Evolutionary conservation across 23 red algal species (phyloP).

Genomic region (Agarophyton chilense): DNA sequence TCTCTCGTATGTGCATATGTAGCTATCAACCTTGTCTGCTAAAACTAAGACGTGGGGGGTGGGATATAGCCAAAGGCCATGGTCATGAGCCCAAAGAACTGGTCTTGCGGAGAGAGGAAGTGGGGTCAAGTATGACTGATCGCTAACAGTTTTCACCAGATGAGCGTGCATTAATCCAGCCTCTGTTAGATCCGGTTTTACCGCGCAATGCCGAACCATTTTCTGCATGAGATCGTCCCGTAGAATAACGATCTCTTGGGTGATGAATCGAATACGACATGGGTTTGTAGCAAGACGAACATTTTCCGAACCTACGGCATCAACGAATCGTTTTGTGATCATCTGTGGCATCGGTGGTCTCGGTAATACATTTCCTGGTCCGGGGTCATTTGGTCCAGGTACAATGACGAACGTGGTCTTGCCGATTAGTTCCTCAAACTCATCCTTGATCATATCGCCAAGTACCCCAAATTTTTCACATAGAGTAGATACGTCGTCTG

Average conservation of each 20-base stretch:
- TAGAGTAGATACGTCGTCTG: slow-evolving; percentile 64
- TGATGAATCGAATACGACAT: slow-evolving; percentile 68
- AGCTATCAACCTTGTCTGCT: slow-evolving; percentile 72
- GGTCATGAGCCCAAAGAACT: slow-evolving; percentile 80
- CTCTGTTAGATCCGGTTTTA: slow-evolving; percentile 47
- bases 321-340: slow-evolving; percentile 58
- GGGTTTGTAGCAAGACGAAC: slow-evolving; percentile 68
- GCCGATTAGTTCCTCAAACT: slow-evolving; percentile 56
- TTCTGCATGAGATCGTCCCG: slow-evolving; percentile 84
- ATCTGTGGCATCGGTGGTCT: slow-evolving; percentile 64
- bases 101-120: slow-evolving; percentile 61
- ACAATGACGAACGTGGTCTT: slow-evolving; percentile 74
- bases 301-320: slow-evolving; percentile 29
- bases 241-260: slow-evolving; percentile 73
- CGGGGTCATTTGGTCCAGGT: slow-evolving; percentile 77
- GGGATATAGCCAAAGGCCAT: slow-evolving; percentile 78
- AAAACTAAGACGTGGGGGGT: slow-evolving; percentile 67
- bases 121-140: slow-evolving; percentile 86
- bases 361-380: slow-evolving; percentile 61
- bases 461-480: slow-evolving; percentile 60
- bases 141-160: slow-evolving; percentile 76
- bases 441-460: slow-evolving; percentile 49
- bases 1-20: slow-evolving; percentile 58
- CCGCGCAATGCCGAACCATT: slow-evolving; percentile 71
- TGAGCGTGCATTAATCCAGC: slow-evolving; percentile 59